Base-by-base conservation (phyloP, 1,139 yeast genomes). In the Starmera stellimalicola region DNA sequence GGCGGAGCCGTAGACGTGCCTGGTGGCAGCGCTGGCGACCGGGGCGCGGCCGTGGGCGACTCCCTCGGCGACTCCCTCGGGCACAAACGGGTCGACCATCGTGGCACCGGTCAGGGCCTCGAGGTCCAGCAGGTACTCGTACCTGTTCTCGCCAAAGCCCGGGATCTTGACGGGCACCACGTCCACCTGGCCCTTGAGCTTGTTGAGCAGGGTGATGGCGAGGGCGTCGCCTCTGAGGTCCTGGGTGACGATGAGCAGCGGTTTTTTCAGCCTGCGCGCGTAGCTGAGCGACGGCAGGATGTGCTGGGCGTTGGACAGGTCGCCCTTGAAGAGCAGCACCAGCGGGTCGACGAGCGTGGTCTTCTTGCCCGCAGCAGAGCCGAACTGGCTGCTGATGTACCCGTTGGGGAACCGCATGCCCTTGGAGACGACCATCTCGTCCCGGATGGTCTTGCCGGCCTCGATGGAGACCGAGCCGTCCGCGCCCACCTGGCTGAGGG, bases 381-480 rank as follows among this genome's bases (percentile, higher is more conserved):
- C 53, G 31, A 49, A 49, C 12, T 45, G 42, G n/a, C 47, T 42
- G 18, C 37, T 38, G 22, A 45, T 24, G 33, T 44, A 45, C 12
- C 51, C 50, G 31, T 47, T 45, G 18, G 35, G 36, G 35, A 45
- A 47, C 31, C 48, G 42, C 26, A 49, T 33, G 22, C 53, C 53
- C 31, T 43, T 45, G 31, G 46, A 42, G 4, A 49, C 30, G n/a
- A 41, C 48, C 7, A 49, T 27, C 12, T 37, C 42, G 32, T 49
- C 50, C 7, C 33, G 41, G 4, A 44, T 33, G 23, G 42, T 47
- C 27, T 41, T 44, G 6, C 51, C 51, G 18, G 31, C 37, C 32
- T 49, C 52, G 6, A 49, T 37, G 11, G 50, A 39, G 25, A 49
- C 38, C 33, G 46, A 45, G 18, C 53, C 53, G n/a, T 49, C 51